Evolutionary conservation across 108 stramenopile genomes (phyloP).

Genomic region (Craspedostauros australis): DNA sequence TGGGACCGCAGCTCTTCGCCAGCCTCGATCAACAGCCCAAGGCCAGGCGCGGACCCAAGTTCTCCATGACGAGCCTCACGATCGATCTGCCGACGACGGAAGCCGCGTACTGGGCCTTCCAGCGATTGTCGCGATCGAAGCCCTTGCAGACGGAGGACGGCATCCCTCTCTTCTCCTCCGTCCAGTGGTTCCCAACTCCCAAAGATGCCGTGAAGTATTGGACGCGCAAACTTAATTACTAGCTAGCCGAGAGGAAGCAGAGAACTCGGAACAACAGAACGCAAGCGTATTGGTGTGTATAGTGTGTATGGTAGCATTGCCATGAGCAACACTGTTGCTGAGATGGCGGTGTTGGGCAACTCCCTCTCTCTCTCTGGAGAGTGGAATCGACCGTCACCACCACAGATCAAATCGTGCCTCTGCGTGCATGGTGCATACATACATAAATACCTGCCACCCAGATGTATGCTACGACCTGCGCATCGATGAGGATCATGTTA

Average conservation of each 20-base stretch:
- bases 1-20: conserved; percentile 52
- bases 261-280: too few relatives aligned
- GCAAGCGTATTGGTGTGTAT: too few relatives aligned
- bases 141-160: conserved; percentile 15
- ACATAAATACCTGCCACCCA: too few relatives aligned
- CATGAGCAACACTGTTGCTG: too few relatives aligned
- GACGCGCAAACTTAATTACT: conserved; percentile 57
- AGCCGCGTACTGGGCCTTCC: conserved; percentile 46
- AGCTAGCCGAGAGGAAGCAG: background rate
- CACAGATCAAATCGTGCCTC: too few relatives aligned
- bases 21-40: conserved; percentile 35
- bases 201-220: conserved; percentile 61
- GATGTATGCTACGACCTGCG: too few relatives aligned
- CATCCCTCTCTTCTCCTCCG: conserved; percentile 8
- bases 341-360: too few relatives aligned
- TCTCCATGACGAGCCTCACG: conserved; percentile 42
- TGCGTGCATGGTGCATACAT: too few relatives aligned
- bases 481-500: too few relatives aligned
- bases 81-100: conserved; percentile 63
- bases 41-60: conserved; percentile 4
- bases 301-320: too few relatives aligned
- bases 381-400: too few relatives aligned
- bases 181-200: conserved; percentile 78
- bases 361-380: too few relatives aligned
- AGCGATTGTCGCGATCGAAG: conserved; percentile 36